These are phyloP conservation scores for Cyanodermella asteris DNA, from an alignment of 2,329 filamentous ascomycete species.

Conservation along the genomic window DNA sequence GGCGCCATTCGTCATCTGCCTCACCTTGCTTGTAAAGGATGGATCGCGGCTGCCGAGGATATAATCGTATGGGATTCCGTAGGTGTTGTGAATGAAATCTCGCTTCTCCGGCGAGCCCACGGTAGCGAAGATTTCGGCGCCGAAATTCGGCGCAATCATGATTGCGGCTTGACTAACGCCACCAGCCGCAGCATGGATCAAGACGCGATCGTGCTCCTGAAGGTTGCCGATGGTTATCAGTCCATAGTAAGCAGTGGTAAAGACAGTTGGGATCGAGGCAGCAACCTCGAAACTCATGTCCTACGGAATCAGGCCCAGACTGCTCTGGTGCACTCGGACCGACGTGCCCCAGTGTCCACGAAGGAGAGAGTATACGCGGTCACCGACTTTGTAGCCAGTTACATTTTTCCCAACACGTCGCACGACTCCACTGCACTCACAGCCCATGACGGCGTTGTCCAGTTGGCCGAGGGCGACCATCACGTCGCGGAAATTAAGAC, in stretches of 20 bases:
- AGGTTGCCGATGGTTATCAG: slow-evolving; percentile 5
- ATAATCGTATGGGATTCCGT: slow-evolving; percentile 8
- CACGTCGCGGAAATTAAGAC: slow-evolving; percentile 26
- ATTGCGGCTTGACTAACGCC: slow-evolving; percentile 11
- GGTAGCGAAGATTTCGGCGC: slow-evolving; percentile 10
- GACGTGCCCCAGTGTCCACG: neutral
- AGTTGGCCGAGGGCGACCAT: slow-evolving; percentile 19
- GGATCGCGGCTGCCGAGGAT: slow-evolving; percentile 12
- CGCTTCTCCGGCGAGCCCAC: slow-evolving; percentile 6
- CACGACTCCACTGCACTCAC: slow-evolving; percentile 16
- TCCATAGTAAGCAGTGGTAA: slow-evolving; percentile 5
- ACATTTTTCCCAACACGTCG: slow-evolving; percentile 7
- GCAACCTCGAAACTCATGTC: slow-evolving; percentile 5
- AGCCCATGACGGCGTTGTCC: slow-evolving; percentile 11
- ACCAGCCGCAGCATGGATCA: slow-evolving; percentile 12
- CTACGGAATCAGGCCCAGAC: slow-evolving; percentile 3
- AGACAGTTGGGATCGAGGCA: slow-evolving; percentile 4
- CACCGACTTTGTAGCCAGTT: slow-evolving; percentile 2
- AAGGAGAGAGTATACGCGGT: slow-evolving; percentile 3
- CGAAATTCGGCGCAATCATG: slow-evolving; percentile 8
- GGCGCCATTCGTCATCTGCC: slow-evolving; percentile 2
- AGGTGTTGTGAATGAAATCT: slow-evolving; percentile 6
- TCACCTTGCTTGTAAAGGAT: slow-evolving; percentile 7
- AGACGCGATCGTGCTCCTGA: slow-evolving; percentile 8
- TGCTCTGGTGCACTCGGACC: slow-evolving; percentile 2